A percentile compares a stretch with the other conserved stretches of the same genome.
Evolutionary conservation across 2,329 filamentous ascomycete genomes (phyloP).

Genomic region (Kalaharituber pfeilii): DNA sequence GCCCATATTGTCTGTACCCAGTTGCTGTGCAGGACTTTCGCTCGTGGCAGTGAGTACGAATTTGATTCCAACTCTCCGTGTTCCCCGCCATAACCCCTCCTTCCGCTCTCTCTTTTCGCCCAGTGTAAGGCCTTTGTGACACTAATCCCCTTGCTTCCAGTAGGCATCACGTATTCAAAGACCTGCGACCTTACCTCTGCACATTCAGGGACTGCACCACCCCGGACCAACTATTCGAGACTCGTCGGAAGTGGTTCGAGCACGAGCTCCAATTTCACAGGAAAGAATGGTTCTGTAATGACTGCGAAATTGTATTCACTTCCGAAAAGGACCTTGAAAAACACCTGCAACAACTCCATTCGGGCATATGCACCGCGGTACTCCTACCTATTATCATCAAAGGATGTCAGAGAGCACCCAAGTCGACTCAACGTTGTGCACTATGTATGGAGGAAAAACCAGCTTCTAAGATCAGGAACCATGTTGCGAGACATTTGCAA

Average conservation of each 20-base stretch:
- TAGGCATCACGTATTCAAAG: conserved; percentile 18
- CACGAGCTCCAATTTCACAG: conserved; percentile 15
- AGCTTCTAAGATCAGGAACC: background rate
- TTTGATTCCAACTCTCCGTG: background rate
- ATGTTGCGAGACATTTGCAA: background rate
- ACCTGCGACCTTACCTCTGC: conserved; percentile 21
- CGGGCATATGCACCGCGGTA: background rate
- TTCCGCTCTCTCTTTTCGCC: no score
- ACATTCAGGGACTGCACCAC: conserved; percentile 14
- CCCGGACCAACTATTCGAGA: conserved; percentile 10
- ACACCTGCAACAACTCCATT: background rate
- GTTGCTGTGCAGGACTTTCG: background rate
- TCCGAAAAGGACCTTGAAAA: background rate
- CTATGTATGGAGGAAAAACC: background rate
- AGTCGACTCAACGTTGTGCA: background rate
- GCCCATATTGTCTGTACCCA: background rate
- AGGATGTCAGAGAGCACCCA: background rate
- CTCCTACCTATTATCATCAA: background rate
- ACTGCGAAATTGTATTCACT: background rate
- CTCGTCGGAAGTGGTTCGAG: conserved; percentile 12
- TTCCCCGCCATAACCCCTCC: no score
- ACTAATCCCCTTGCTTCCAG: no score
- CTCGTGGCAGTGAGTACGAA: background rate
- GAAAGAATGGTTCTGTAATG: conserved; percentile 4
- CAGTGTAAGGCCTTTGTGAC: no score